These are phyloP conservation scores for Uronychia binucleata DNA, from an alignment of 73 alveolate genomes.

Conservation along the genomic window DNA sequence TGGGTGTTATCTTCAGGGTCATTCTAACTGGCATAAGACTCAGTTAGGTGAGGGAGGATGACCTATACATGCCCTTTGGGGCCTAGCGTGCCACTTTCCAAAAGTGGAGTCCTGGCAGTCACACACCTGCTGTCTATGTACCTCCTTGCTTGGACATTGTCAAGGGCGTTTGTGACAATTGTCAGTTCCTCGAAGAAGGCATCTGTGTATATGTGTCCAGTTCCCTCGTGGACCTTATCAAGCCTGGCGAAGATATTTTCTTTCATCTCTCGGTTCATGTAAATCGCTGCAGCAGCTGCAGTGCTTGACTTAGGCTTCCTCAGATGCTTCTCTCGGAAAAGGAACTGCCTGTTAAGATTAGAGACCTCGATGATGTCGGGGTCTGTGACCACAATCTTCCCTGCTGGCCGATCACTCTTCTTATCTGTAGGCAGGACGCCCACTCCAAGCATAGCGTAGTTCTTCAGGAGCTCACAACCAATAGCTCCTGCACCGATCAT, in stretches of 20 bases:
- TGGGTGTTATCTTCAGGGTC: slow-evolving; percentile 93
- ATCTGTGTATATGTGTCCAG: slow-evolving; percentile 84
- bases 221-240: slow-evolving; percentile 87
- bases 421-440: slow-evolving; percentile 55
- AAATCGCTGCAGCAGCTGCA: slow-evolving; percentile 97
- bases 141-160: slow-evolving; percentile 93
- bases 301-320: slow-evolving; percentile 89
- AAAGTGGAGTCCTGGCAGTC: slow-evolving; percentile 78
- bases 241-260: slow-evolving; percentile 88
- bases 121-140: slow-evolving; percentile 93
- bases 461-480: slow-evolving; percentile 95
- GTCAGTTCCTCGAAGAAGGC: slow-evolving; percentile 79
- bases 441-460: slow-evolving; percentile 91
- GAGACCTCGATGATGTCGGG: slow-evolving; percentile 96
- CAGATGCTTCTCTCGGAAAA: slow-evolving; percentile 95
- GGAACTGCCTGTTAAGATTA: slow-evolving; percentile 92
- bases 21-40: slow-evolving; percentile 83
- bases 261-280: slow-evolving; percentile 90
- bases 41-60: slow-evolving; percentile 89
- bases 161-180: slow-evolving; percentile 95
- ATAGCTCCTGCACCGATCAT: slow-evolving; percentile 98
- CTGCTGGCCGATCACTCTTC: slow-evolving; percentile 32
- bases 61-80: slow-evolving; percentile 97
- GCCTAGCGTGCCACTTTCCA: slow-evolving; percentile 97
- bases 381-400: slow-evolving; percentile 83